These are phyloP conservation scores for Pythium aristosporum DNA, from an alignment of 352 stramenopile genomes.

Conservation along the genomic window DNA sequence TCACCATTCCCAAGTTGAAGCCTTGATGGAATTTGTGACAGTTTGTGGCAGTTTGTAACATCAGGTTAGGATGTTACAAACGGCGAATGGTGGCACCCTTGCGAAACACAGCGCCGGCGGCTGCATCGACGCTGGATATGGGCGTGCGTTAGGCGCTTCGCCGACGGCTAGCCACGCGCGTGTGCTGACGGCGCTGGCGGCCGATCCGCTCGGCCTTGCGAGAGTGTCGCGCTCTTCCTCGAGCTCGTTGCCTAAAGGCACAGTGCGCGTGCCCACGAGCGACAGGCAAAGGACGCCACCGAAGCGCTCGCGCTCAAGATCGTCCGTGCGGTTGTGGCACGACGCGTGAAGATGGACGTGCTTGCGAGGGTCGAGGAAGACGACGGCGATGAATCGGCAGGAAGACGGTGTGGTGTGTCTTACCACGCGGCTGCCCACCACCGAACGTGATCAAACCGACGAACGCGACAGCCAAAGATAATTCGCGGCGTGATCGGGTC, in stretches of 20 bases:
- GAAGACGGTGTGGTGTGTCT: slow-evolving; percentile 41
- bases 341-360: slow-evolving; percentile 60
- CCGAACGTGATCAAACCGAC: background rate
- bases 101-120: too few species aligned
- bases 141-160: slow-evolving; percentile 47
- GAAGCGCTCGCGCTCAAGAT: slow-evolving; percentile 66
- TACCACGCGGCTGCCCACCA: slow-evolving; percentile 41
- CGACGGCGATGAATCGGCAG: slow-evolving; percentile 32
- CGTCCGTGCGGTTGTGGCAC: slow-evolving; percentile 55
- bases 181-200: slow-evolving; percentile 37
- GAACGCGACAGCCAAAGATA: slow-evolving; percentile 38
- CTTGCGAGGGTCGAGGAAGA: slow-evolving; percentile 8
- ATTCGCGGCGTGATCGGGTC: slow-evolving; percentile 65
- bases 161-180: slow-evolving; percentile 12
- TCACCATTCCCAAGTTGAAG: too few species aligned
- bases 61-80: too few species aligned
- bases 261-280: slow-evolving; percentile 26
- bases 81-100: too few species aligned
- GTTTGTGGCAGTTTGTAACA: too few species aligned
- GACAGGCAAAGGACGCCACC: slow-evolving; percentile 28
- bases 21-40: too few species aligned
- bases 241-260: slow-evolving; percentile 50
- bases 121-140: slow-evolving; percentile 60
- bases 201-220: slow-evolving; percentile 59
- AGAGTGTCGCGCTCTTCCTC: slow-evolving; percentile 72